Percentiles rank a stretch among this genome's conserved stretches.
These are phyloP conservation scores for Fraxinus latifolia DNA, from an alignment of 305 asterid genomes.

Conservation along the genomic window DNA sequence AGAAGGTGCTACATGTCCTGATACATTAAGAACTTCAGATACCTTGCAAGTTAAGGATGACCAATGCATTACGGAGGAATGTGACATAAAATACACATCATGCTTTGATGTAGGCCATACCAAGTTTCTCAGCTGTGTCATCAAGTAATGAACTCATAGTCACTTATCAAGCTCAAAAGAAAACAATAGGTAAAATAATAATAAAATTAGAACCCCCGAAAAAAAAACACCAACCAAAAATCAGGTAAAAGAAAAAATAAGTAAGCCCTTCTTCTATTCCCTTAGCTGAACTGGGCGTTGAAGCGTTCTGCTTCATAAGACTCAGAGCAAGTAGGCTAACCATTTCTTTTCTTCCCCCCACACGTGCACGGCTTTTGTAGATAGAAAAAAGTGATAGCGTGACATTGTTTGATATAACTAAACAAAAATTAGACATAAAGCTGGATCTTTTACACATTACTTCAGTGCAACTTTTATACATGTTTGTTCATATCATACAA, in stretches of 20 bases:
- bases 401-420: background rate
- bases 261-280: background rate
- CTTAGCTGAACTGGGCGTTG: background rate
- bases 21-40: slow-evolving; percentile 64
- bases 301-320: background rate
- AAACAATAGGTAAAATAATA: slow-evolving; percentile 1
- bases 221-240: background rate
- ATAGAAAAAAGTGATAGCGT: background rate
- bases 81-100: slow-evolving; percentile 59
- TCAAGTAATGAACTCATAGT: slow-evolving; percentile 11
- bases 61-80: slow-evolving; percentile 61
- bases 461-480: background rate
- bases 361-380: background rate
- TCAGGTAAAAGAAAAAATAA: background rate
- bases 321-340: background rate
- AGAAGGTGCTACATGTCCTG: slow-evolving; percentile 85
- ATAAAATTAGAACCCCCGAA: background rate
- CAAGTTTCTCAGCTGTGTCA: slow-evolving; percentile 58
- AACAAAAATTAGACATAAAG: background rate
- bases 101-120: slow-evolving; percentile 68
- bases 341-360: background rate
- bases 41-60: slow-evolving; percentile 43
- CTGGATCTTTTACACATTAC: background rate
- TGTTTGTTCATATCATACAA: background rate
- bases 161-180: slow-evolving; percentile 17